These are phyloP conservation scores for Catharanthus roseus DNA, from an alignment of 257 asterid genomes.

Conservation along the genomic window DNA sequence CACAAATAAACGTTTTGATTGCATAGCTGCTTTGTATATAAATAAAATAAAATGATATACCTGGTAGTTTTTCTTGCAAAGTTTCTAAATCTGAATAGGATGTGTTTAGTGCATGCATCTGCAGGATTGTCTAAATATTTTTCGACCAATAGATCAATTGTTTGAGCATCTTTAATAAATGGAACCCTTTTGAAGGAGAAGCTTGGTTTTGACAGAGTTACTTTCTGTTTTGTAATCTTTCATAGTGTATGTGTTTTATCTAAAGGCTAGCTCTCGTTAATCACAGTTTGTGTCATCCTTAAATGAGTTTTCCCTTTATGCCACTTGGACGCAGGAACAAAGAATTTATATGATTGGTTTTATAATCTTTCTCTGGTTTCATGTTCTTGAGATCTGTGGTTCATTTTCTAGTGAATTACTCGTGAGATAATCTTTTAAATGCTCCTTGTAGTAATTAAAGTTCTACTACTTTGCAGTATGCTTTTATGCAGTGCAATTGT, in stretches of 20 bases:
- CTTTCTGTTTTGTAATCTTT: not conserved
- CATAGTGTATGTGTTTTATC: not conserved
- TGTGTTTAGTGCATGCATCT: not conserved
- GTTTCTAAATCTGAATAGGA: not conserved
- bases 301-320: not conserved
- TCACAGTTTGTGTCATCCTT: not conserved
- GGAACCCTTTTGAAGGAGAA: not conserved
- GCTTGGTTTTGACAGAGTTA: not conserved
- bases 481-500: conserved; percentile 16
- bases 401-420: not conserved
- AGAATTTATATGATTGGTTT: not conserved
- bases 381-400: not conserved
- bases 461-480: conserved; percentile 30
- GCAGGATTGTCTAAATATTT: not conserved
- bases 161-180: not conserved
- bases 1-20: not conserved
- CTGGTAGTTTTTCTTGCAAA: not conserved
- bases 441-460: not conserved
- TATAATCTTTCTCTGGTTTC: too few species aligned
- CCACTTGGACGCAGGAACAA: not conserved
- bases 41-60: not conserved
- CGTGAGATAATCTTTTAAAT: not conserved
- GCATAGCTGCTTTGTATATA: too few species aligned
- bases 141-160: not conserved
- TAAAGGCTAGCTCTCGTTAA: not conserved